phyloP scores from a whole-genome alignment of 805 yeast species.

The Candida silvatica region DNA sequence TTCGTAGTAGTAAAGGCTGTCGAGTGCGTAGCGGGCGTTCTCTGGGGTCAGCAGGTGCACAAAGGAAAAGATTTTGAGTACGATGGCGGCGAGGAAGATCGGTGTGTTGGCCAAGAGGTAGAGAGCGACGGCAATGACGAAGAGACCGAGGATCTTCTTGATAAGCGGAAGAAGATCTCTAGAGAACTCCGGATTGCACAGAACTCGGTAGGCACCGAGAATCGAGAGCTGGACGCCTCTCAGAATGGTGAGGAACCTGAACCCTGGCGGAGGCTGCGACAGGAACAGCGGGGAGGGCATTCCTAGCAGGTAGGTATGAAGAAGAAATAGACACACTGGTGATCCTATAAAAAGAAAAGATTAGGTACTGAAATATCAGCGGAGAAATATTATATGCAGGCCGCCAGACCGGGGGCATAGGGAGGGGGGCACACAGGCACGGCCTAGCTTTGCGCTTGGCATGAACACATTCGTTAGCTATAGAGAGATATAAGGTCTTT shows the following conservation, averaged over 20 bases:
- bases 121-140: not conserved
- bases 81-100: not conserved
- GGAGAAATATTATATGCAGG: too few species aligned
- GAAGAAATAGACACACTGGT: too few species aligned
- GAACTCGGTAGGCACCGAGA: slow-evolving; percentile 2
- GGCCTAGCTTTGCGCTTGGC: too few species aligned
- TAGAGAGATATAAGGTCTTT: too few species aligned
- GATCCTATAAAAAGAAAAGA: too few species aligned
- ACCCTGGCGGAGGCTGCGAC: slow-evolving; percentile 4
- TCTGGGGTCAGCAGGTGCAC: not conserved
- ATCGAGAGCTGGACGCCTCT: slow-evolving; percentile 4
- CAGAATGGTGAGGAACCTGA: not conserved
- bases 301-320: not conserved
- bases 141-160: not conserved
- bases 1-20: not conserved
- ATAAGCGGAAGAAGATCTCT: not conserved
- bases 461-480: too few species aligned
- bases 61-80: not conserved
- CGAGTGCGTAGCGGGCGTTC: not conserved
- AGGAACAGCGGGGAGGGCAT: slow-evolving; percentile 4
- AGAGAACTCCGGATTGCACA: not conserved
- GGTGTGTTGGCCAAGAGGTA: not conserved
- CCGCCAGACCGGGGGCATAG: too few species aligned
- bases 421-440: too few species aligned
- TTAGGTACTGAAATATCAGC: too few species aligned